A percentile compares a stretch with the other conserved stretches of the same genome.
Conservation (phyloP, 768 basidiomycete genomes). For the Phanerochaete sordida region DNA sequence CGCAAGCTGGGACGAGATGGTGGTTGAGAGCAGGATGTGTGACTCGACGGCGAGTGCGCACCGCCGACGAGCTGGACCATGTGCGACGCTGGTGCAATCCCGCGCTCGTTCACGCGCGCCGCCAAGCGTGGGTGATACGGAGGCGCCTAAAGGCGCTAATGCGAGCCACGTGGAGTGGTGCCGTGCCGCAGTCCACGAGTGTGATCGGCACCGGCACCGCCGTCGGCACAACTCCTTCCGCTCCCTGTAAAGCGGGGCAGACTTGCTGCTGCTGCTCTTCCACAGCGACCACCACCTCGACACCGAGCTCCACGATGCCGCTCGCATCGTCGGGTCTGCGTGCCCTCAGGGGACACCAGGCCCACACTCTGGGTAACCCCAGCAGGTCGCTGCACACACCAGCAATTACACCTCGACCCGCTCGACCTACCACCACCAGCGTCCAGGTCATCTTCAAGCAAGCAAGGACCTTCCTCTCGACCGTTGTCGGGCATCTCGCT, state of each 20-base stretch:
- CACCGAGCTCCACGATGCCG: slow-evolving; percentile 21
- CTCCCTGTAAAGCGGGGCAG: background rate
- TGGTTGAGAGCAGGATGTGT: background rate
- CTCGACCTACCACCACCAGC: slow-evolving; percentile 27
- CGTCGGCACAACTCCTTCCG: background rate
- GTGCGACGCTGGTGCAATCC: too few relatives aligned
- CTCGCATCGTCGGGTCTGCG: slow-evolving; percentile 27
- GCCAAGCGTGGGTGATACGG: too few relatives aligned
- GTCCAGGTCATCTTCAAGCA: slow-evolving; percentile 47
- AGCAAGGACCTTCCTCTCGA: slow-evolving; percentile 52
- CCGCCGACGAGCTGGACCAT: too few relatives aligned
- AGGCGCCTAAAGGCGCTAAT: too few relatives aligned
- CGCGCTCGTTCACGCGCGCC: too few relatives aligned
- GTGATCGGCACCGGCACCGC: background rate
- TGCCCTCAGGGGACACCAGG: slow-evolving; percentile 21
- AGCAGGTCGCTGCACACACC: slow-evolving; percentile 44
- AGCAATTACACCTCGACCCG: slow-evolving; percentile 25
- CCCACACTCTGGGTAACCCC: slow-evolving; percentile 18
- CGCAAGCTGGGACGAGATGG: background rate
- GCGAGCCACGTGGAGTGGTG: background rate
- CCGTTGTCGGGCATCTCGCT: slow-evolving; percentile 53
- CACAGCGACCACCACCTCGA: slow-evolving; percentile 6
- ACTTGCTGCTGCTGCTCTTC: background rate
- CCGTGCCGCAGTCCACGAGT: background rate
- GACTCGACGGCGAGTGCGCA: background rate